Base-by-base conservation (phyloP, 108 stramenopile species). In the Nitzschia sp. region DNA sequence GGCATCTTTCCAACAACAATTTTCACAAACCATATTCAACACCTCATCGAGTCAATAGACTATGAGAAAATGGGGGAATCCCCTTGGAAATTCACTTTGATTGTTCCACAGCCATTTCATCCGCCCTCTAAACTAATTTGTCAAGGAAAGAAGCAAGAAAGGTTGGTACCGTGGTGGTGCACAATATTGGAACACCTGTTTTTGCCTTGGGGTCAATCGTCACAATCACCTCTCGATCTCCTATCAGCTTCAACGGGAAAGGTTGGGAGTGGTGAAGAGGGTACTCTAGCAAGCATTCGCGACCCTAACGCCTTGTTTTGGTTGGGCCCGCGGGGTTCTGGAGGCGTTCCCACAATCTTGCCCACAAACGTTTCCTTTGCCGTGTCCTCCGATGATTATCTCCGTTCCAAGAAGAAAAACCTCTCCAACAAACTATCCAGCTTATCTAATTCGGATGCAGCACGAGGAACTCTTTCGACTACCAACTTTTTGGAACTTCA, bases 401-500 rank as follows among this genome's bases (percentile, higher is more conserved):
- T 15, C 7, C 26, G 15, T 1, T 15, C 12, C 29, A 15, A 10
- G 34, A 37, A 54, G 20, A 24, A 20, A 19, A 54, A 54, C 2
- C 19, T 12, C 19, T 22, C 19, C 53, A 58, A 56, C 14, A 54
- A 12, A 17, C 43, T 22, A 2, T 56, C 39, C 21, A 56, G 67
- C 37, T 56, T 67, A 3, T 53, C 67, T 7, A 67, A 44, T 56
- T 56, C 54, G 3, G 50, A 39, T 24, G 39, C 67, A 9, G 25
- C 43, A 44, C 43, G 21, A 5, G 67, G 54, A 8, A 26, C 15
- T 1, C 56, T 67, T 67, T 34, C 59, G 10, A 62, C 61, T 6
- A 60, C 38, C 44, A 70, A 70, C 24, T 70, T 70, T 61, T 51
- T 55, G 46, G 69, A 70, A 55, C n/a, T 70, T 7, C 58, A 61